A percentile compares a stretch with the other conserved stretches of the same genome.
These are phyloP conservation scores for Boletus huronensis DNA, from an alignment of 768 basidiomycete species.

Conservation along the genomic window DNA sequence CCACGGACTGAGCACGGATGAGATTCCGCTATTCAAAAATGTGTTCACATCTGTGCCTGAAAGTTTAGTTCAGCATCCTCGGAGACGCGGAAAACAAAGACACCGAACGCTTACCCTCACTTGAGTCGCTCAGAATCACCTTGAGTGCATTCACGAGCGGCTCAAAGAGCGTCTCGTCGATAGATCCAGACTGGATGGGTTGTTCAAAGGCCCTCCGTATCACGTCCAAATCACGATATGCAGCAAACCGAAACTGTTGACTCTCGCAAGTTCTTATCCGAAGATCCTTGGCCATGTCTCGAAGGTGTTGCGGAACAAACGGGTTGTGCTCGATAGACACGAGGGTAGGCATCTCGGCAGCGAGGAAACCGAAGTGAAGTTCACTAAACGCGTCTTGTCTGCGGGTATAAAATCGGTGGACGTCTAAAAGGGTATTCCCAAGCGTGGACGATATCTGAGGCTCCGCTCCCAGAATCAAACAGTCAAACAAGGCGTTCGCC, in stretches of 20 bases:
- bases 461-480: conserved; percentile 55
- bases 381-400: conserved; percentile 65
- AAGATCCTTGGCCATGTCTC: conserved; percentile 47
- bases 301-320: conserved; percentile 47
- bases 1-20: conserved; percentile 75
- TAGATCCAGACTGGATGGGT: conserved; percentile 47
- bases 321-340: conserved; percentile 67
- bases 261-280: conserved; percentile 59
- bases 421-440: conserved; percentile 54
- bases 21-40: conserved; percentile 57
- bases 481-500: conserved; percentile 60
- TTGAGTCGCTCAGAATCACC: conserved; percentile 59
- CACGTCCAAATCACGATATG: conserved; percentile 70
- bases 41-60: conserved; percentile 42
- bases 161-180: conserved; percentile 52
- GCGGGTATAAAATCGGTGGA: conserved; percentile 67
- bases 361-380: conserved; percentile 61
- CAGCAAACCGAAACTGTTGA: conserved; percentile 68
- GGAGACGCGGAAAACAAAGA: not conserved
- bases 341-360: conserved; percentile 62
- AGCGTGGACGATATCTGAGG: conserved; percentile 36
- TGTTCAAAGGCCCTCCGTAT: conserved; percentile 68
- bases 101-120: conserved; percentile 45
- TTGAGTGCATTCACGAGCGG: conserved; percentile 64
- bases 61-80: not conserved